Percentiles rank a stretch among this genome's conserved stretches.
Conservation (phyloP, 73 alveolate species). For the Halteria grandinella region DNA sequence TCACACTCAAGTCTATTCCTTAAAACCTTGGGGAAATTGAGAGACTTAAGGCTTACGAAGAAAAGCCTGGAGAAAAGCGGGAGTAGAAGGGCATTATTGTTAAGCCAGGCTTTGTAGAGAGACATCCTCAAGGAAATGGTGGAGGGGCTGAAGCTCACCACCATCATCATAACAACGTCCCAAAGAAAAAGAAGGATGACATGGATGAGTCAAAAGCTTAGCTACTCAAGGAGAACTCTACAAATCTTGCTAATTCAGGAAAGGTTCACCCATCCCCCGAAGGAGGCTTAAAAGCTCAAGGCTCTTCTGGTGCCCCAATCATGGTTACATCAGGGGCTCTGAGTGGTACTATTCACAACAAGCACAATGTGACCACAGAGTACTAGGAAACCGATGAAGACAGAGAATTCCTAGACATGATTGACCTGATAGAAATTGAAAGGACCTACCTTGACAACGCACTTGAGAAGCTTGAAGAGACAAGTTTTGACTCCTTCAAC, state of each 20-base stretch:
- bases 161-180: background rate
- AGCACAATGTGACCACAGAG: too few relatives aligned
- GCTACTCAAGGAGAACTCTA: too few relatives aligned
- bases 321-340: too few relatives aligned
- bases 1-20: constrained; percentile 49
- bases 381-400: constrained; percentile 32
- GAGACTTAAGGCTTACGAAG: constrained; percentile 23
- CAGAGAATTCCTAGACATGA: constrained; percentile 51
- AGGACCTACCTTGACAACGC: constrained; percentile 54
- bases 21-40: constrained; percentile 23
- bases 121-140: background rate
- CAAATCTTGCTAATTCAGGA: too few relatives aligned
- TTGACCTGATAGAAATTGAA: constrained; percentile 62
- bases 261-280: too few relatives aligned
- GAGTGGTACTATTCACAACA: too few relatives aligned
- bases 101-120: background rate
- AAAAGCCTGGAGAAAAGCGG: background rate
- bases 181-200: constrained; percentile 13
- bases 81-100: background rate
- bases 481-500: constrained; percentile 50
- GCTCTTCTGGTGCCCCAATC: too few relatives aligned
- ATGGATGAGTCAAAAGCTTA: constrained; percentile 24
- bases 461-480: constrained; percentile 65
- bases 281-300: too few relatives aligned
- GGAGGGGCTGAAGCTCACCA: background rate